These are phyloP conservation scores for Polytolypa hystricis DNA, from an alignment of 2,329 filamentous ascomycete genomes.

Conservation along the genomic window DNA sequence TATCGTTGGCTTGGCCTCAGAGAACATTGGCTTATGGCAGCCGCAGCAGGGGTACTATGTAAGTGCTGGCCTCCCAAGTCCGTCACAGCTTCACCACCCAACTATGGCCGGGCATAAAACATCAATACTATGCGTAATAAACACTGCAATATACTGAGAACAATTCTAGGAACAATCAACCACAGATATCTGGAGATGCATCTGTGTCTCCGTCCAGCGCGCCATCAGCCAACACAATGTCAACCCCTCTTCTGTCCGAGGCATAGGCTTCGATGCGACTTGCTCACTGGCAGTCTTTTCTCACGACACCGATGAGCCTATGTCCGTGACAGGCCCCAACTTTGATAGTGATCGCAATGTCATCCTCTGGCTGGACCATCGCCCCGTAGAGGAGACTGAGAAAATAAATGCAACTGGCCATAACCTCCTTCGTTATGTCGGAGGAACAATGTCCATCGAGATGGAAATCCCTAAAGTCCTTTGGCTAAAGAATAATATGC, in stretches of 20 bases:
- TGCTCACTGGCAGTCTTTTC: constrained; percentile 91
- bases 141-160: neutral
- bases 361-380: constrained; percentile 94
- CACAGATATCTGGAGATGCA: constrained; percentile 89
- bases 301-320: constrained; percentile 77
- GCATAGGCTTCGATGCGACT: constrained; percentile 96
- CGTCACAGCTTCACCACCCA: neutral
- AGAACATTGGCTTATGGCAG: constrained; percentile 72
- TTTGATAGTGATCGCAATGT: constrained; percentile 90
- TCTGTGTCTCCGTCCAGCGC: constrained; percentile 75
- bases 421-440: constrained; percentile 89
- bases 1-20: constrained; percentile 61
- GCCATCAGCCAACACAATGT: constrained; percentile 74
- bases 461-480: constrained; percentile 99
- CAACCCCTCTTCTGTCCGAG: constrained; percentile 63
- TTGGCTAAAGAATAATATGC: constrained; percentile 98
- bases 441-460: constrained; percentile 96
- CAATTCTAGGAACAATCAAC: constrained; percentile 80
- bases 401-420: constrained; percentile 89
- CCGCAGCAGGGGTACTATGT: constrained; percentile 66
- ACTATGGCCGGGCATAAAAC: neutral
- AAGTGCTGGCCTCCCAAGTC: constrained; percentile 19
- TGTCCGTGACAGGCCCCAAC: constrained; percentile 78
- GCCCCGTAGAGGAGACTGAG: constrained; percentile 78
- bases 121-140: constrained; percentile 8